A percentile compares a stretch with the other conserved stretches of the same genome.
phyloP scores from a whole-genome alignment of 306 rosid genomes.

The Erythrophleum fordii region DNA sequence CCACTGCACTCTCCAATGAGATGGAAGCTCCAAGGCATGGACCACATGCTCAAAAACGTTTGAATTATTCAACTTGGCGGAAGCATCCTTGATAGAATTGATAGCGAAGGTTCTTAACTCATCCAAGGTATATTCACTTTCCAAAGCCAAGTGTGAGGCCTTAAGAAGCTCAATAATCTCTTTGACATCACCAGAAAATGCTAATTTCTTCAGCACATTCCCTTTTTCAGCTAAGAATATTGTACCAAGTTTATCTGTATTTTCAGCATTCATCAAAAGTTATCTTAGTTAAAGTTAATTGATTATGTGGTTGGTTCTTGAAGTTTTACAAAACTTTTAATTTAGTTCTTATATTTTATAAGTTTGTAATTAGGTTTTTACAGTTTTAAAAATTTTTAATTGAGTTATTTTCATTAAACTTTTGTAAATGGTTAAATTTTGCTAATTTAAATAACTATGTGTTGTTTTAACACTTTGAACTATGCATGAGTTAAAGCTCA shows the following conservation, averaged over 20 bases:
- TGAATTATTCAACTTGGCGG: neutral
- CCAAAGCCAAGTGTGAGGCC: slow-evolving; percentile 54
- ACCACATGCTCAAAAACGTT: slow-evolving; percentile 28
- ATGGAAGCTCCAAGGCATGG: slow-evolving; percentile 59
- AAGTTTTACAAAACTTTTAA: neutral
- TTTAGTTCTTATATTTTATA: no score
- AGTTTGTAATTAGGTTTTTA: no score
- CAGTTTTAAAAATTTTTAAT: no score
- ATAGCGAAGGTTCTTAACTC: slow-evolving; percentile 21
- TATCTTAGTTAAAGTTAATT: neutral
- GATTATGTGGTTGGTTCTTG: no score
- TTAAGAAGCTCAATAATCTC: slow-evolving; percentile 48
- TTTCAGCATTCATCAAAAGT: neutral
- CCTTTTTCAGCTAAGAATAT: slow-evolving; percentile 37
- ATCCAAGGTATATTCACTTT: slow-evolving; percentile 49
- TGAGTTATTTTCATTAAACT: no score
- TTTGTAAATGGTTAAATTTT: no score
- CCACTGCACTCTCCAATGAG: slow-evolving; percentile 68
- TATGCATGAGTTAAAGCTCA: no score
- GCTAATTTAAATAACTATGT: no score
- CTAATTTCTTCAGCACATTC: neutral
- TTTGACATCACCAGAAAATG: slow-evolving; percentile 7
- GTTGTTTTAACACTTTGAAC: no score
- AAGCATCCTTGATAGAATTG: slow-evolving; percentile 32
- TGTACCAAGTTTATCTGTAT: neutral